These are phyloP conservation scores for Zelopaecilomyces penicillatus DNA, from an alignment of 2,329 filamentous ascomycete genomes.

Conservation along the genomic window DNA sequence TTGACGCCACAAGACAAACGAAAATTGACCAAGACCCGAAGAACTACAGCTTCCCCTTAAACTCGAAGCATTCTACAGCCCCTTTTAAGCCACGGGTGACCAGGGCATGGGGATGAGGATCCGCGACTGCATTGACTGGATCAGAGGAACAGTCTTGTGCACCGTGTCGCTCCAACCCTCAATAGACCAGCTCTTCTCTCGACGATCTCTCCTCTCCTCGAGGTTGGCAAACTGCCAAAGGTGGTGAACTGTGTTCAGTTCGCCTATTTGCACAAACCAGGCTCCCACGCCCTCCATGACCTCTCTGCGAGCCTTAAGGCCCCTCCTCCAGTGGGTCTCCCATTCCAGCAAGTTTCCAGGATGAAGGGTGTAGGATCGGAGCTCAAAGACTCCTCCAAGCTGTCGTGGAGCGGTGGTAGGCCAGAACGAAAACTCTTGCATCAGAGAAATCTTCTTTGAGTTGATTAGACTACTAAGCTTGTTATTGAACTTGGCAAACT, in stretches of 20 bases:
- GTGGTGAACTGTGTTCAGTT: constrained; percentile 95
- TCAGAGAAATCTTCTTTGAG: constrained; percentile 79
- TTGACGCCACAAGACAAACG: constrained; percentile 10
- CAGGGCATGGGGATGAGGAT: constrained; percentile 93
- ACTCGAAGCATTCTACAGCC: constrained; percentile 1
- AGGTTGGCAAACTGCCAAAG: constrained; percentile 98
- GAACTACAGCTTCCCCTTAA: background rate
- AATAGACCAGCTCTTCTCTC: constrained; percentile 91
- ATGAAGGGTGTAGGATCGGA: constrained; percentile 92
- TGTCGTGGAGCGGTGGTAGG: constrained; percentile 84
- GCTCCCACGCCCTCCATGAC: constrained; percentile 98
- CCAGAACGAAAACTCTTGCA: constrained; percentile 99
- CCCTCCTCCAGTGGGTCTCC: constrained; percentile 96
- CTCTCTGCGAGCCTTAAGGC: constrained; percentile 80
- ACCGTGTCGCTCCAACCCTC: constrained; percentile 97
- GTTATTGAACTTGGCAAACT: constrained; percentile 73
- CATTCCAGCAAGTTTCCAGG: constrained; percentile 94
- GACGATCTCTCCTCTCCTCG: constrained; percentile 80
- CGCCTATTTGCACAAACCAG: constrained; percentile 98
- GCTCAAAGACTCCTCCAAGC: constrained; percentile 87
- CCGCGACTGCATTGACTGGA: constrained; percentile 91
- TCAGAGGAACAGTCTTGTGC: constrained; percentile 95
- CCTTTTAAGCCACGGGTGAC: constrained; percentile 75
- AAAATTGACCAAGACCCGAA: background rate
- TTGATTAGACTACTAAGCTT: constrained; percentile 81